Evolutionary conservation across 768 basidiomycete genomes (phyloP).

Genomic region (Tylopilus rubrobrunneus): DNA sequence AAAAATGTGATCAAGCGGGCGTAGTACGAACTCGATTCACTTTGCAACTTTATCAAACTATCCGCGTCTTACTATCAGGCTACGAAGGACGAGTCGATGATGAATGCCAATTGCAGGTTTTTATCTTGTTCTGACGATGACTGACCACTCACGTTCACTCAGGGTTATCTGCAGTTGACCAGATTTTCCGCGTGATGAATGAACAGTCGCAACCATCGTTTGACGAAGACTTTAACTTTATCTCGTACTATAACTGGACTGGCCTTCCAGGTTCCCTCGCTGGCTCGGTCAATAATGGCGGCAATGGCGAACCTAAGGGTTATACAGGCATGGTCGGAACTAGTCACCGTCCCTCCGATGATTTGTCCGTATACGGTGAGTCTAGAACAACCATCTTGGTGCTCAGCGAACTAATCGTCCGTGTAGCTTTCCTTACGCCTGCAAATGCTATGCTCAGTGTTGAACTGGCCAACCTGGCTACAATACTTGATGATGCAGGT

Average conservation of each 20-base stretch:
- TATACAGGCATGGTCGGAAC: slow-evolving; percentile 75
- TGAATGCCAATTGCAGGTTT: slow-evolving; percentile 61
- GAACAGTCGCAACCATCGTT: slow-evolving; percentile 74
- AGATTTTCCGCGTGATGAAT: slow-evolving; percentile 72
- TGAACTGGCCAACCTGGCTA: slow-evolving; percentile 58
- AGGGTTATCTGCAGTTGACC: slow-evolving; percentile 67
- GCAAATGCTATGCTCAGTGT: slow-evolving; percentile 84
- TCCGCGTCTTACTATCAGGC: slow-evolving; percentile 68
- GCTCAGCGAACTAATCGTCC: background rate
- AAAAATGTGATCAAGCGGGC: background rate
- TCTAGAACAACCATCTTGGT: background rate
- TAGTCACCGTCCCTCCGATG: slow-evolving; percentile 74
- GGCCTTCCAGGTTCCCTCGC: slow-evolving; percentile 57
- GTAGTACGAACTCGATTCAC: slow-evolving; percentile 76
- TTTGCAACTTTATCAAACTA: slow-evolving; percentile 76
- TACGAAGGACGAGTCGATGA: slow-evolving; percentile 69
- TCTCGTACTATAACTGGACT: slow-evolving; percentile 83
- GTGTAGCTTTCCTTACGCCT: slow-evolving; percentile 68
- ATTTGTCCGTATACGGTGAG: slow-evolving; percentile 62
- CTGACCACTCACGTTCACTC: background rate
- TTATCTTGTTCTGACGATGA: background rate
- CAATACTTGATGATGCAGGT: slow-evolving; percentile 50
- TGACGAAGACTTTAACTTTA: slow-evolving; percentile 65
- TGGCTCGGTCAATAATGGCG: slow-evolving; percentile 60
- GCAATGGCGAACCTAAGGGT: slow-evolving; percentile 73